A percentile compares a stretch with the other conserved stretches of the same genome.
Conservation (phyloP, 345 rosid genomes). For the Populus nigra region DNA sequence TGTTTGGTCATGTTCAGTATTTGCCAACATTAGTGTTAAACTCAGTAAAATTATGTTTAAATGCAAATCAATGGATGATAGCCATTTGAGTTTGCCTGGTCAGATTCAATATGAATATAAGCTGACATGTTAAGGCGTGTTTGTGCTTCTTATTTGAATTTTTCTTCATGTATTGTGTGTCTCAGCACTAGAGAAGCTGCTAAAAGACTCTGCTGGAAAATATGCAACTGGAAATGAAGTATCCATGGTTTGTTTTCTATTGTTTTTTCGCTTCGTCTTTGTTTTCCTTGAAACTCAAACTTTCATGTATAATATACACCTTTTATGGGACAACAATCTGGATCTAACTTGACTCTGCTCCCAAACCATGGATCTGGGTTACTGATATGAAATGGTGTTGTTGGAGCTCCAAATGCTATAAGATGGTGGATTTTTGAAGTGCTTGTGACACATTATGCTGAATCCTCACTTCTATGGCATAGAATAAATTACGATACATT, state of each 20-base stretch:
- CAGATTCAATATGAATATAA: background rate
- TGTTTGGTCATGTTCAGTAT: background rate
- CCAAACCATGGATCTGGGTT: background rate
- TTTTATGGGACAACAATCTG: background rate
- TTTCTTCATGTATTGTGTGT: slow-evolving; percentile 13
- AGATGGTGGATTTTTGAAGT: background rate
- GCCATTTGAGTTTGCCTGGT: background rate
- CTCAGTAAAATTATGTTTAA: background rate
- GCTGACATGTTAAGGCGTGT: too few relatives aligned
- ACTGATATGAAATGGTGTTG: background rate
- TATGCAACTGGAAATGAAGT: slow-evolving; percentile 76
- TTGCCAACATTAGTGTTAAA: background rate
- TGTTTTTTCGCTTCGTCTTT: background rate
- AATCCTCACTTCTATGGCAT: background rate
- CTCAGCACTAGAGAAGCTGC: slow-evolving; percentile 70
- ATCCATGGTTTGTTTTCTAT: slow-evolving; percentile 47
- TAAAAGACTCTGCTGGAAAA: slow-evolving; percentile 58
- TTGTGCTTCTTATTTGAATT: background rate
- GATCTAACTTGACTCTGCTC: background rate
- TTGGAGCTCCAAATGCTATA: background rate
- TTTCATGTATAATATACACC: background rate
- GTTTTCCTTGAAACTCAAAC: background rate
- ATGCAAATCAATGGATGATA: background rate
- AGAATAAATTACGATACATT: background rate
- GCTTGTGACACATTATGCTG: background rate